Base-by-base conservation (phyloP, 2,329 filamentous ascomycete species). In the Stemphylium vesicarium region DNA sequence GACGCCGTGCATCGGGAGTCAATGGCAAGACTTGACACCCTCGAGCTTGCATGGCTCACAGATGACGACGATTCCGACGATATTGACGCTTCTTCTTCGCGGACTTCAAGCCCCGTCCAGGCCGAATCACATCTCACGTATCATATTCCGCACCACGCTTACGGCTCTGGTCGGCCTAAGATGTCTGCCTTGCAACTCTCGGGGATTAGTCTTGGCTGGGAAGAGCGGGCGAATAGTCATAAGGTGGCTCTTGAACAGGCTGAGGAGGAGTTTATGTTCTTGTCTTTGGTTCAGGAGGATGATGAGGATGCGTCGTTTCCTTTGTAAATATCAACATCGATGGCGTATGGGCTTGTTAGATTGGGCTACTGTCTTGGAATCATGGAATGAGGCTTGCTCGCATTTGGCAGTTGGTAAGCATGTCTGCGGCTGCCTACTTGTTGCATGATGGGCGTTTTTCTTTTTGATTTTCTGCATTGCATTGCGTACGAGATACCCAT, bases 151-250 rank as follows among this genome's bases (percentile, higher is more conserved):
- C 32, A 35, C 4, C 20, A 51, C 24, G 13, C 20, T 18, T 37
- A 56, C 8, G 41, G 22, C 31, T 37, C 49, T 36, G 35, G 43
- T 20, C 48, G 48, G n/a, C 52, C 39, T 37, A 58, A 58, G 39
- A 43, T 59, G 44, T 52, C 53, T 9, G 52, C 53, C 6, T 20
- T 59, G 7, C 48, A 56, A 36, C 56, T 59, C 26, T 41, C 43
- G 20, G 42, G 45, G 6, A 47, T 59, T 10, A 52, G 37, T 13
- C 18, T 59, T 4, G 53, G 56, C 10, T 56, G 53, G 53, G 46
- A 56, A 20, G 39, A 49, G 39, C 43, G 50, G 18, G 43, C 53
- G 9, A 24, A 49, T 13, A 56, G 43, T 20, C 48, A 43, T 37
- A 56, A 44, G 37, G 18, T 49, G 49, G 48, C 49, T 10, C 35